Percentiles rank a stretch among this genome's conserved stretches.
Conservation (phyloP, 257 asterid species). For the Solanum lycopersicoides region DNA sequence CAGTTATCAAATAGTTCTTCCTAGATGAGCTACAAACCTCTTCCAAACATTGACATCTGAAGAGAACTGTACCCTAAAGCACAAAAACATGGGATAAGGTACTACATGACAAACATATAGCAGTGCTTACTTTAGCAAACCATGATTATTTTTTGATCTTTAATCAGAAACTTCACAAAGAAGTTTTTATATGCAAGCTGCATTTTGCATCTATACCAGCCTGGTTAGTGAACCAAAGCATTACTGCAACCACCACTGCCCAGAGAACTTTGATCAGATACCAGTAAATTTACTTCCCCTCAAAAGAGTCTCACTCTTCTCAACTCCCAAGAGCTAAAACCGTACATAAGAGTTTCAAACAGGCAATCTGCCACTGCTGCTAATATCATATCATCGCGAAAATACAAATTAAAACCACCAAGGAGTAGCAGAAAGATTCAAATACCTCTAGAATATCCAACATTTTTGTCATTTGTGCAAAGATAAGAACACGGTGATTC, state of each 20-base stretch:
- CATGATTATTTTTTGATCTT: background rate
- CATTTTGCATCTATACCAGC: background rate
- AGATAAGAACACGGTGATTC: slow-evolving; percentile 88
- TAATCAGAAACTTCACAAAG: background rate
- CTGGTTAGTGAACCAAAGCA: background rate
- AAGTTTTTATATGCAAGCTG: background rate
- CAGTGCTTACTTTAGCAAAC: background rate
- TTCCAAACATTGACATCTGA: background rate
- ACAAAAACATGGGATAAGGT: background rate
- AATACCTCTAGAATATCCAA: slow-evolving; percentile 87
- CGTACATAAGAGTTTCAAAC: background rate
- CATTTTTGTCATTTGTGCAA: slow-evolving; percentile 99
- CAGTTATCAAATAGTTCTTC: background rate
- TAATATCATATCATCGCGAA: background rate
- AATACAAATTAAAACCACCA: background rate
- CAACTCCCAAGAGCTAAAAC: background rate
- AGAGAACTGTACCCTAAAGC: background rate
- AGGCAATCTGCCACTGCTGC: background rate
- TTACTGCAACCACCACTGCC: background rate
- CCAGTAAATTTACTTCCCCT: background rate
- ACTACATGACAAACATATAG: background rate
- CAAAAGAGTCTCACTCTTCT: background rate
- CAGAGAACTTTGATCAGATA: background rate
- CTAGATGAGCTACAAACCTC: background rate
- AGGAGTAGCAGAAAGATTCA: background rate